Evolutionary conservation across 1,139 yeast genomes (phyloP).

Genomic region (Yamadazyma epiphylla): DNA sequence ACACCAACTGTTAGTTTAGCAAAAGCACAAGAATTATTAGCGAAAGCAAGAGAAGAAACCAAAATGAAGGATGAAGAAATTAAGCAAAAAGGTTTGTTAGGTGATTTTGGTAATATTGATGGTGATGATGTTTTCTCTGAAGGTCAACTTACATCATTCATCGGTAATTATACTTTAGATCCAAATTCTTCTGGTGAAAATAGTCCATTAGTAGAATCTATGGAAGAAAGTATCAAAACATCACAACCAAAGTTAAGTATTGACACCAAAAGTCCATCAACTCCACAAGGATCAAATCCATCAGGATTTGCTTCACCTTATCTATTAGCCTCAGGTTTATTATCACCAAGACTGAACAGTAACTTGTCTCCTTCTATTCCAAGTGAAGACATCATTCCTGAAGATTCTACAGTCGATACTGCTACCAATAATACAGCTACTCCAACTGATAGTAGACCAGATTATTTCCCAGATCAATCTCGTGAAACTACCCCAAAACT

Average conservation of each 20-base stretch:
- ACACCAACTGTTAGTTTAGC: constrained; percentile 89
- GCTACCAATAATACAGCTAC: constrained; percentile 9
- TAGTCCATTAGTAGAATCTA: constrained; percentile 29
- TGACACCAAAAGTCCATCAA: constrained; percentile 29
- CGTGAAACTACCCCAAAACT: constrained; percentile 18
- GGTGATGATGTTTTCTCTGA: constrained; percentile 23
- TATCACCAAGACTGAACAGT: constrained; percentile 40
- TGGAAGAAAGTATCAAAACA: constrained; percentile 19
- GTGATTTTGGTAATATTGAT: constrained; percentile 17
- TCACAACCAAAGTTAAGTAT: constrained; percentile 29
- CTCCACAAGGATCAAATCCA: constrained; percentile 25
- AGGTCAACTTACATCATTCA: constrained; percentile 13
- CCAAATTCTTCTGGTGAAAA: constrained; percentile 22
- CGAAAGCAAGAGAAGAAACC: constrained; percentile 76
- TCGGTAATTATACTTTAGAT: constrained; percentile 19
- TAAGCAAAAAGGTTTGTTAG: constrained; percentile 29
- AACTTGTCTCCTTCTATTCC: constrained; percentile 18
- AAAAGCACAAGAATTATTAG: constrained; percentile 81
- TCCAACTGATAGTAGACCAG: constrained; percentile 11
- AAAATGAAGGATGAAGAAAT: constrained; percentile 56
- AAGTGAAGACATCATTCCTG: constrained; percentile 3
- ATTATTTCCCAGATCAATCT: constrained; percentile 10
- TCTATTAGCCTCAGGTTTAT: constrained; percentile 52
- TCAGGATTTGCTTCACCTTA: constrained; percentile 60
- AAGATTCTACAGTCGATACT: constrained; percentile 7